Base-by-base conservation (phyloP, 1,139 yeast species). In the Geotrichum armillariae region DNA sequence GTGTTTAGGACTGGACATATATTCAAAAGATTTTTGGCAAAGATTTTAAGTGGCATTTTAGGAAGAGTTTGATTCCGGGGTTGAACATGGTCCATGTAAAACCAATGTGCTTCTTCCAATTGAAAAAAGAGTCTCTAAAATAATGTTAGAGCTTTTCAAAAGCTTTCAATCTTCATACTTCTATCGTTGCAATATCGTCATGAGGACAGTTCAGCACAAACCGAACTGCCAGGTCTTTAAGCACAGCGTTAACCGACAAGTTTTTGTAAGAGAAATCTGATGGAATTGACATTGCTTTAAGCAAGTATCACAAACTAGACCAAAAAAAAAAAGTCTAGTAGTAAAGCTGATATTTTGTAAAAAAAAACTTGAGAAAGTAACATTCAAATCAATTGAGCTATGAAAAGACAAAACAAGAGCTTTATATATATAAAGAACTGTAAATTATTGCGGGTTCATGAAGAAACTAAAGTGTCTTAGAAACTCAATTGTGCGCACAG, bases 81-180 rank as follows among this genome's bases (percentile, higher is more conserved):
- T 34, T 93, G 78, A 14, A 85, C 76, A 63, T 85, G 91, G 68
- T 94, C 99, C 44, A 88, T 80, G 66, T 91, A 94, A 66, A 87
- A 94, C 99, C 99, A 94, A 63, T 90, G 96, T 1, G 99, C 99
- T 68, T 94, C 99, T 73, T 94, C 99, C 38, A 94, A 83, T 65
- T 91, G 96, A 71, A 94, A 94, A 63, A 90, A 80, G 33, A 91
- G 85, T 63, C 99, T 76, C 60, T 73, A 29, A 17, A 18, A 23
- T 7, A 14, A 16, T 4, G 42, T 41, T 47, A 41, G 51, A 20
- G 12, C 17, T 34, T n/a, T n/a, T 14, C 29, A 34, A 20, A 20
- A 5, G n/a, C 31, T 32, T 9, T 17, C 17, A 22, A 20, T 25
- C 14, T 38, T 37, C 47, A 29, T 53, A 64, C 75, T 60, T 90